Evolutionary conservation across 73 alveolate species (phyloP), one percentile per base, ranked within the genome.

Genomic region (Paramecium sonneborni): DNA sequence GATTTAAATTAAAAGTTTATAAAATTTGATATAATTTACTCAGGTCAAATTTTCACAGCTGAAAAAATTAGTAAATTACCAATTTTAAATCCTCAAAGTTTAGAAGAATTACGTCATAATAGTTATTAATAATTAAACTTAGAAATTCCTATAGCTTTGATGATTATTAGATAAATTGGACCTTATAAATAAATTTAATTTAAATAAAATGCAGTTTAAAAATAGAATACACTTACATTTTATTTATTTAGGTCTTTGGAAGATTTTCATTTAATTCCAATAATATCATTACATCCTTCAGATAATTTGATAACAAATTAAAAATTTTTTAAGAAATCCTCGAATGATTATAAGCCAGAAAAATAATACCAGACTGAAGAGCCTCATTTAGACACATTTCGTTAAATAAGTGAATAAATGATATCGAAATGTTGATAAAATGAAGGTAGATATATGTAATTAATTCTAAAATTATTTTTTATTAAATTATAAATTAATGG

Each of bases 331-430:
- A 30, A 62, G 24, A 62, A 62, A 14, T 11, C 48, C 14, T 62
- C 84, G 12, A 30, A 62, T 5, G 8, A 14, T 23, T 62, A 62
- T 32, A 26, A 62, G 6, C 12, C 84, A 12, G 84, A 26, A 30
- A 26, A 62, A 62, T n/a, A 12, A 23, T 7, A 12, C 2, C 3
- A 15, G 3, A 62, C 30, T 26, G 39, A 62, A 32, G 84, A 62
- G 18, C 84, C 84, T 62, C 44, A 62, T 30, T 62, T 62, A 32
- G 84, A 62, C 20, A 62, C 84, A 12, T 62, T 62, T 28, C 84
- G 84, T 32, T 30, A 62, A 62, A 26, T 62, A 26, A 62, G 84
- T 62, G 84, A 26, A 62, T 62, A 62, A 62, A 62, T 62, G 84
- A 62, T 62, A 62, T 62, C 46, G 21, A 62, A 62, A 62, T 23